Percentiles rank a stretch among this genome's conserved stretches.
Evolutionary conservation across 768 basidiomycete genomes (phyloP).

Genomic region (Phanerochaete sordida): DNA sequence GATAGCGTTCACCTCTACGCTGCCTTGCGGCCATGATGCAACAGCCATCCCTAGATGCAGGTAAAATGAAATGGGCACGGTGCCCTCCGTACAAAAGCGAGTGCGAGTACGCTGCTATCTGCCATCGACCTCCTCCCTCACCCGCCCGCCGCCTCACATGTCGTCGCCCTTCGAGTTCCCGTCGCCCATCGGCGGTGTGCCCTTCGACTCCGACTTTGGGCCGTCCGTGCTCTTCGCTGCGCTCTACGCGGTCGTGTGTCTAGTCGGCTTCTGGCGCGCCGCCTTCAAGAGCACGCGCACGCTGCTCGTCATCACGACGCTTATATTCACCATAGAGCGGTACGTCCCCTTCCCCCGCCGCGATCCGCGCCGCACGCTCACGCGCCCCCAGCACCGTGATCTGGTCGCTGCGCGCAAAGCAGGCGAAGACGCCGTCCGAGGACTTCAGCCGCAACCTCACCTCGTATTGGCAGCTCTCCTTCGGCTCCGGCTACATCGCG

Average conservation of each 20-base stretch:
- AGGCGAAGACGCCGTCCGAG: constrained; percentile 8
- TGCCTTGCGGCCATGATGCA: too few species aligned
- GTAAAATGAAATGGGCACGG: too few species aligned
- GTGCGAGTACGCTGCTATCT: too few species aligned
- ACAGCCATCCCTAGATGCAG: too few species aligned
- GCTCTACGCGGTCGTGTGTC: constrained; percentile 15
- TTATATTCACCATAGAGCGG: constrained; percentile 18
- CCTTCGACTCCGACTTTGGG: constrained; percentile 15
- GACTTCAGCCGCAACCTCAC: not conserved
- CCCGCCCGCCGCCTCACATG: not conserved
- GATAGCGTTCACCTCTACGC: too few species aligned
- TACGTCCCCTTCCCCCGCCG: constrained; percentile 1
- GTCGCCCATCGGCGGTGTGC: constrained; percentile 9
- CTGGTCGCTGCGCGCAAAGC: not conserved
- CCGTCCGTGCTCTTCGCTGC: constrained; percentile 23
- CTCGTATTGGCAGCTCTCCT: constrained; percentile 8
- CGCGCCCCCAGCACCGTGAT: not conserved
- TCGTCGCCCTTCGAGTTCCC: not conserved
- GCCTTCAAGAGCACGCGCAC: constrained; percentile 11
- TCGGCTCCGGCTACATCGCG: constrained; percentile 2
- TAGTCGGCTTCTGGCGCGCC: constrained; percentile 15
- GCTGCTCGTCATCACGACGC: constrained; percentile 9
- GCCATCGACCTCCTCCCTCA: too few species aligned
- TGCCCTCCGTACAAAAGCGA: too few species aligned
- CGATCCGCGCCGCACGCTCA: not conserved